Base-by-base conservation (phyloP, 345 rosid species). In the Cardamine occulta region DNA sequence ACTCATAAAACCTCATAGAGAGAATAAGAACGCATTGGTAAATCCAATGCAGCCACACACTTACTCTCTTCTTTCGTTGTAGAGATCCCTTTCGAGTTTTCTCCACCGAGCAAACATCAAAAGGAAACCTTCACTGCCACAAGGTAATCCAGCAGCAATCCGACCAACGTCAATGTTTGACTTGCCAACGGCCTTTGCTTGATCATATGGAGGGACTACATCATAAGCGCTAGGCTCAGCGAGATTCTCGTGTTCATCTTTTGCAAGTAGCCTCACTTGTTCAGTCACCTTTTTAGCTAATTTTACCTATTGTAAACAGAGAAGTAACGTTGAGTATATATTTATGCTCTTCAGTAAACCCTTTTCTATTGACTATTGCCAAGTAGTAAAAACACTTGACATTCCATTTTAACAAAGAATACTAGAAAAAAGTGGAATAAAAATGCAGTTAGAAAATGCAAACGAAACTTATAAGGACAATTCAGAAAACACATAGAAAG, bases 81-180 rank as follows among this genome's bases (percentile, higher is more conserved):
- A 96, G 83, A 96, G 86, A 72, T 93, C 99, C 74, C 96, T 93
- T 84, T 93, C 96, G 65, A 93, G 95, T 88, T 96, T 96, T 82
- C 85, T 93, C 99, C 99, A 93, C 49, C 99, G 96, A 75, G 98
- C 97, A 88, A 72, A 93, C 99, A 96, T 96, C 86, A 96, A 86
- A 77, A 96, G 91, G 79, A 93, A 93, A 69, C 99, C 99, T 81
- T 96, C 99, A 76, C 91, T 91, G 44, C 99, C 99, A 82, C 99
- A 96, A 35, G 99, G 99, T 73, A 96, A 81, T 70, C 99, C 99
- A 75, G 96, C 98, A 85, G 98, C 96, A 76, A 96, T 96, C 52
- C 97, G 98, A 80, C 89, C 97, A 66, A 88, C 87, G 64, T 96
- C 99, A 63, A 96, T 96, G 77, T 91, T 91, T 70, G 91, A 88